Conservation (phyloP, 345 rosid species). For the Eutrema japonicum region DNA sequence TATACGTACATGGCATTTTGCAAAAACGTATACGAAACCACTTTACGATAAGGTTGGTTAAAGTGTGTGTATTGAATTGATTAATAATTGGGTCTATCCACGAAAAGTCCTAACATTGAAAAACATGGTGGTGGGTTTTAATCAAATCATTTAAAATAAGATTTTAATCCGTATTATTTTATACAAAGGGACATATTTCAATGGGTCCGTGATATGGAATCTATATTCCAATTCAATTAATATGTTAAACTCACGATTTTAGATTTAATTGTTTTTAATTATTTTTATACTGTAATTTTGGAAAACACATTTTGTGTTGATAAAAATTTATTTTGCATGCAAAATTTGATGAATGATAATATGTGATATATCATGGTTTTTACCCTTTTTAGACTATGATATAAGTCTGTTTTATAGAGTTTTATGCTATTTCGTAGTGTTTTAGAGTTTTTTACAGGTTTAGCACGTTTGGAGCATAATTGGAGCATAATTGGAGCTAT, state of each 20-base stretch:
- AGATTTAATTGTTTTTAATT: neutral
- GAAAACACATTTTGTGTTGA: neutral
- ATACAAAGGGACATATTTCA: conserved; percentile 1
- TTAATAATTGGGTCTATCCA: conserved; percentile 13
- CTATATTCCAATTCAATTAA: conserved; percentile 1
- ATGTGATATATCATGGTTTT: no score
- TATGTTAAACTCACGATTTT: neutral
- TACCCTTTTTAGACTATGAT: no score
- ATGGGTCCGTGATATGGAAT: conserved; percentile 17
- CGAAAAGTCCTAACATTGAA: conserved; percentile 31
- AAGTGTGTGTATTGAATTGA: conserved; percentile 23
- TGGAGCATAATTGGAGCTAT: no score
- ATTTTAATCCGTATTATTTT: neutral
- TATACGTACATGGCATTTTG: neutral
- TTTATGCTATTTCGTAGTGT: no score
- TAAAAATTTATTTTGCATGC: neutral
- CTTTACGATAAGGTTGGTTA: conserved; percentile 30
- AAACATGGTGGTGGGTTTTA: conserved; percentile 24
- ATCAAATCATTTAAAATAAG: neutral
- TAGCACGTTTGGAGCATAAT: no score
- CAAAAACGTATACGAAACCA: conserved; percentile 28
- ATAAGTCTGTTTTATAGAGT: no score
- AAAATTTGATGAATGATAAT: no score
- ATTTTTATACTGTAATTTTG: neutral
- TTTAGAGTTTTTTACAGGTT: no score